Evolutionary conservation across 2,329 filamentous ascomycete species (phyloP), one percentile per base, ranked within the genome.

Genomic region (Didymella exigua): DNA sequence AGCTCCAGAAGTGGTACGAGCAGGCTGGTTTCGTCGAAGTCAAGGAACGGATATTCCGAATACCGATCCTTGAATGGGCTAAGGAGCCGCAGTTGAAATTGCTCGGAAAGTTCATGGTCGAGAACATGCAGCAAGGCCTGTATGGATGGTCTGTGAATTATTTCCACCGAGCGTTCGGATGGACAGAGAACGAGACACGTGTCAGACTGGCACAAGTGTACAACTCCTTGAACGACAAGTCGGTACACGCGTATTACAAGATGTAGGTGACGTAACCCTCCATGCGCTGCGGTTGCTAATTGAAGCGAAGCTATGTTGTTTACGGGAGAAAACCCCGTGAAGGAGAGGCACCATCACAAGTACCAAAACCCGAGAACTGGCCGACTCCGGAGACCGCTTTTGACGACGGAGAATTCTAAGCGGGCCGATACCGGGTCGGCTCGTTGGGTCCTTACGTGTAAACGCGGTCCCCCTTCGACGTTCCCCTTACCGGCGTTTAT

Each of bases 21-120:
- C 78, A 82, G 24, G 79, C 82, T 1, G 85, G 85, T 0, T 87
- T 85, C 53, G 77, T 81, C 2, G 82, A 87, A 49, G 78, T 87
- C 10, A 74, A 82, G 41, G 79, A 84, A 59, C 76, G 77, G 29
- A 66, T 81, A 13, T 78, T 76, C 60, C 85, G 83, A 68, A 75
- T 86, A 6, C 81, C 82, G 0, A 73, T 79, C 26, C 82, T 82
- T 45, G 69, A 76, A 2, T 84, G 82, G 82, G 78, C 81, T 0
- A 74, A 72, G 42, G 80, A 84, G 50, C 72, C 75, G 9, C 73
- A 76, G 13, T 64, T 79, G 30, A 82, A 78, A 52, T 66, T 77
- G 40, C 72, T 83, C 14, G 82, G 82, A n/a, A 70, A 72, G 7
- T 83, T 78, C 73, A 80, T 74, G 60, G 74, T 79, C 55, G 71